Evolutionary conservation across 257 asterid species (phyloP), one percentile per base, ranked within the genome.

Genomic region (Salvia splendens): DNA sequence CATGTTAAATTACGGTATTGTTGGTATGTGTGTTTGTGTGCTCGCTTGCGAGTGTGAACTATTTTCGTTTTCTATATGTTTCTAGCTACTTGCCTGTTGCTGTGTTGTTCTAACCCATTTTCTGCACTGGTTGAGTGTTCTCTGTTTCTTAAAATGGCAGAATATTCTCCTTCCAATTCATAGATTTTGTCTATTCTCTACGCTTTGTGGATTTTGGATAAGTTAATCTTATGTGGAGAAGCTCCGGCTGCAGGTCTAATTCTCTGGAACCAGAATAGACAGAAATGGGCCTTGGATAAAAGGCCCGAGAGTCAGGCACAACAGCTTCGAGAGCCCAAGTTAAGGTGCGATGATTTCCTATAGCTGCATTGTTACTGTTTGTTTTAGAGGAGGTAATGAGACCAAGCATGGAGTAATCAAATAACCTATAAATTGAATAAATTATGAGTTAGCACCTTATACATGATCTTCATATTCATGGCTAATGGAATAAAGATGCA

Each of bases 261-360:
- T 70, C 84, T 64, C 46, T 92, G 98, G 98, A 83, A 77, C 79
- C 89, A 84, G 74, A 82, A n/a, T 68, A 76, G 98, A 71, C 85
- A 80, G 81, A 86, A 84, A 72, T 92, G 96, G 98, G 41, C 68
- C 64, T 85, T 84, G 74, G 83, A 48, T 73, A 86, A 81, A 77
- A 83, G 75, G 76, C 67, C 75, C 0, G 70, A 55, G 49, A 75
- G 41, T 40, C 75, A 17, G 47, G 45, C 82, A 59, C 81, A 77
- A 65, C 78, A 80, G 69, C 82, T 42, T 48, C 81, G 55, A 30
- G 96, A 87, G 73, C 95, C 92, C 75, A 83, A 59, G 68, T 74
- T 87, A 80, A 86, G 88, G 95, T 92, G 65, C 65, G 71, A 78
- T 75, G 30, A 36, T 65, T 50, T 52, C 54, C 17, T 24, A 63